These are phyloP conservation scores for Paramecium pentaurelia DNA, from an alignment of 73 alveolate genomes.

Conservation along the genomic window DNA sequence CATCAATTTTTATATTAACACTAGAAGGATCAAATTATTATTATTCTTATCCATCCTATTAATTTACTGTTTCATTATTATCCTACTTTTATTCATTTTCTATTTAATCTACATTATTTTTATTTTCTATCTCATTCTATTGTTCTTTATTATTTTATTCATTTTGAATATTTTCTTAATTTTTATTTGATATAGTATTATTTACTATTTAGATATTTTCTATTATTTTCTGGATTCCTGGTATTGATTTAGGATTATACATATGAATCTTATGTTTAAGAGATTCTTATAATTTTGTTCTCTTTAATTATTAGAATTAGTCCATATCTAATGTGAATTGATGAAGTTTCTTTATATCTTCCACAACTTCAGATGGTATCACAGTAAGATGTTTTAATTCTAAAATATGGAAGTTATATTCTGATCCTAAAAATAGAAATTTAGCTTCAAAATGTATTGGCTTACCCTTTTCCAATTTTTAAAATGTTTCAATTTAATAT, in stretches of 20 bases:
- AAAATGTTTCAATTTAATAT: background rate
- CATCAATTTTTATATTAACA: background rate
- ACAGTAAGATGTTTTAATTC: background rate
- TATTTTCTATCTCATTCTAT: background rate
- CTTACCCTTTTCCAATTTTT: background rate
- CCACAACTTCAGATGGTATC: background rate
- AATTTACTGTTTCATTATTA: background rate
- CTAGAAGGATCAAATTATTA: background rate
- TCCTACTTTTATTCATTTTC: background rate
- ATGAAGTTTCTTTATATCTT: background rate
- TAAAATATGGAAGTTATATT: background rate
- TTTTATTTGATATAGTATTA: background rate
- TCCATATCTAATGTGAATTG: constrained; percentile 11
- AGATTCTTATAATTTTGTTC: background rate
- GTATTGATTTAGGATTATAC: background rate
- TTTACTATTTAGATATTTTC: background rate
- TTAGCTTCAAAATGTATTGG: constrained; percentile 30
- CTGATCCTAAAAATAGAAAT: constrained; percentile 37
- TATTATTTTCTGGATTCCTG: background rate
- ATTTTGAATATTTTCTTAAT: background rate
- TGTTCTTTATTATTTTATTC: background rate
- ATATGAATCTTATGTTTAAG: background rate
- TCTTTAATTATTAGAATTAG: background rate
- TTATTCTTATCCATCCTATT: background rate
- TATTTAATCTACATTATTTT: background rate